Base-by-base conservation (phyloP, 257 asterid genomes). In the Jacaranda copaia region DNA sequence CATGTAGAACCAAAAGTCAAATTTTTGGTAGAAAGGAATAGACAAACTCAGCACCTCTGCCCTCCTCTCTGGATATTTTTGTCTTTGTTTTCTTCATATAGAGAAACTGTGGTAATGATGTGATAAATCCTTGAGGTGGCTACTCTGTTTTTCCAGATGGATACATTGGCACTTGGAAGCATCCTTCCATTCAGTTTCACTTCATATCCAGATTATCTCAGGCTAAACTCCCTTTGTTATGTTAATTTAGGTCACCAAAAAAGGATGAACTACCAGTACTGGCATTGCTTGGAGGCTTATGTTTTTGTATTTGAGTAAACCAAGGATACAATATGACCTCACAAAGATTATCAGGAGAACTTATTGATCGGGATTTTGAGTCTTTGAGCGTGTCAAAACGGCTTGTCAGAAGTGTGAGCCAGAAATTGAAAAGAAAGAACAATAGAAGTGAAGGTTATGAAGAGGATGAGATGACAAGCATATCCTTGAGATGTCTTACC, bases 381-480 rank as follows among this genome's bases (percentile, higher is more conserved):
- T 81, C 96, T 53, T 78, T 85, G 82, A 90, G 94, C 9, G 88
- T 90, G 59, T 84, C 97, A 7, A 89, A 88, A 63, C 92, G 89
- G 9, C 87, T 96, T 42, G 93, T 85, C 32, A 82, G 93, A 81
- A 93, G 91, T 70, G 82, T 90, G 85, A 96, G 97, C 93, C 97
- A 90, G 80, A 91, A 85, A 75, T 74, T 91, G 84, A 91, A 86
- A 81, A 91, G 86, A 81, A 91, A 77, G 83, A 87, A 76, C 84
- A 86, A 71, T 13, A 87, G 81, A 78, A 86, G 45, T 5, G 91
- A 82, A 56, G 83, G 82, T 63, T 86, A 80, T 53, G 93, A 86
- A n/a, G 96, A 89, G 25, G 92, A 82, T 18, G 90, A 90, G 20
- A 61, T 74, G 4, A 82, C 75, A 62, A 88, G 95, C 4, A 86